Percentiles rank a stretch among this genome's conserved stretches.
Evolutionary conservation across 1,139 yeast species (phyloP).

Genomic region (Suhomyces bribrorum): DNA sequence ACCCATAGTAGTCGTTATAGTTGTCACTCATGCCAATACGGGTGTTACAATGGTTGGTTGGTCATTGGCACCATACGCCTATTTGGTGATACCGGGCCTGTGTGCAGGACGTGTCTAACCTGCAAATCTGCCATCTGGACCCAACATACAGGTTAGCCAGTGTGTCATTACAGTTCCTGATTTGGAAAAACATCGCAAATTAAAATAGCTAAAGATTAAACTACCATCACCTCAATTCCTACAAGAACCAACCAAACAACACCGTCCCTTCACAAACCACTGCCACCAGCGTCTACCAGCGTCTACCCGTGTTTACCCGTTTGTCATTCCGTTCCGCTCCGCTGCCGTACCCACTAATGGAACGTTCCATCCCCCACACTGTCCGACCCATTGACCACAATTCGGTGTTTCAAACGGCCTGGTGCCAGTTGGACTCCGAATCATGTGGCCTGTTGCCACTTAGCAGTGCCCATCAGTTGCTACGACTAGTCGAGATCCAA

Average conservation of each 20-base stretch:
- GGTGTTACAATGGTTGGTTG: too few relatives aligned
- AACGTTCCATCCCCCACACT: neutral
- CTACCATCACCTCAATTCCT: neutral
- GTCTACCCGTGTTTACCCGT: neutral
- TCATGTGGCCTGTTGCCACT: constrained; percentile 8
- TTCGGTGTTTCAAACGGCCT: constrained; percentile 13
- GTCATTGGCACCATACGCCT: too few relatives aligned
- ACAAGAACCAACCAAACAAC: neutral
- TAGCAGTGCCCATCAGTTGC: constrained; percentile 8
- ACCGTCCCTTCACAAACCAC: neutral
- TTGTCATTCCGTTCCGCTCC: neutral
- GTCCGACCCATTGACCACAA: neutral
- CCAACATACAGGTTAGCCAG: neutral
- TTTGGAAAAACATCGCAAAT: constrained; percentile 8
- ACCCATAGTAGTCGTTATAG: constrained; percentile 12
- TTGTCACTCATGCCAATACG: constrained; percentile 2
- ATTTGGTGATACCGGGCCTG: too few relatives aligned
- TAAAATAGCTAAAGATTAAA: too few relatives aligned
- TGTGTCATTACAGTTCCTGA: constrained; percentile 11
- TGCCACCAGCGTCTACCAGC: neutral
- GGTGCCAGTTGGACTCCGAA: constrained; percentile 11
- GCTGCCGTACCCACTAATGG: neutral
- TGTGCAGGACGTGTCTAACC: neutral
- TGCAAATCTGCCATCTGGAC: neutral
- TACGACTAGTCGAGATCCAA: constrained; percentile 13